These are phyloP conservation scores for Moesziomyces globuligerus DNA, from an alignment of 1,284 basidiomycete species.

Conservation along the genomic window DNA sequence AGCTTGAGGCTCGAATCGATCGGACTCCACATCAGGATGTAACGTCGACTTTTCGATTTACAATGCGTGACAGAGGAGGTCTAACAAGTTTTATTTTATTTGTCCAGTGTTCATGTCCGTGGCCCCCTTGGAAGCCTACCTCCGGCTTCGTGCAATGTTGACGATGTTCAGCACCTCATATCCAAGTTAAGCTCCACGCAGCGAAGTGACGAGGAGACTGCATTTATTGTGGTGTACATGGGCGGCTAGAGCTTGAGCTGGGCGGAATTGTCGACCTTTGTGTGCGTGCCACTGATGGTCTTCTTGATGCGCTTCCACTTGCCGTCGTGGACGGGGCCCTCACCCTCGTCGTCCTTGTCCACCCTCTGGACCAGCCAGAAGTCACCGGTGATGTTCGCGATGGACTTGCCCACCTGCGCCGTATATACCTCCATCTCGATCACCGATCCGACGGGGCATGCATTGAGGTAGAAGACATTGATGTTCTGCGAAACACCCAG, in stretches of 20 bases:
- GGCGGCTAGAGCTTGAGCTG: slow-evolving; percentile 38
- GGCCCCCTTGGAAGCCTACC: too few relatives aligned
- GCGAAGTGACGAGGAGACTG: background rate
- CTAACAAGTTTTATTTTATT: too few relatives aligned
- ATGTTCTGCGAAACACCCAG: slow-evolving; percentile 63
- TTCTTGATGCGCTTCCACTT: slow-evolving; percentile 44
- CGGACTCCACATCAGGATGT: slow-evolving; percentile 13
- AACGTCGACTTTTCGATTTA: background rate
- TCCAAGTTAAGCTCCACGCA: too few relatives aligned
- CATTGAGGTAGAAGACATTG: slow-evolving; percentile 57
- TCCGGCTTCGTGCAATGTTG: too few relatives aligned
- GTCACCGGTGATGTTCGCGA: slow-evolving; percentile 50
- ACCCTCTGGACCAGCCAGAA: slow-evolving; percentile 50
- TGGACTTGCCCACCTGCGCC: slow-evolving; percentile 48
- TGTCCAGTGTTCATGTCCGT: too few relatives aligned
- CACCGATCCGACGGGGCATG: slow-evolving; percentile 51
- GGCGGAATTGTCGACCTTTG: slow-evolving; percentile 56
- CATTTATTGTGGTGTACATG: background rate
- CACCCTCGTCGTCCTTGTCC: slow-evolving; percentile 29
- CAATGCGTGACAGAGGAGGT: background rate
- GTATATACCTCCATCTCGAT: slow-evolving; percentile 57
- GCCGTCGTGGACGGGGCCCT: slow-evolving; percentile 22
- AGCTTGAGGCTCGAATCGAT: too few relatives aligned
- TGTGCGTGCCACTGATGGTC: slow-evolving; percentile 51
- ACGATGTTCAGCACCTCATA: too few relatives aligned